These are phyloP conservation scores for Oryza brachyantha DNA, from an alignment of 176 grass and related monocot genomes.

Conservation along the genomic window DNA sequence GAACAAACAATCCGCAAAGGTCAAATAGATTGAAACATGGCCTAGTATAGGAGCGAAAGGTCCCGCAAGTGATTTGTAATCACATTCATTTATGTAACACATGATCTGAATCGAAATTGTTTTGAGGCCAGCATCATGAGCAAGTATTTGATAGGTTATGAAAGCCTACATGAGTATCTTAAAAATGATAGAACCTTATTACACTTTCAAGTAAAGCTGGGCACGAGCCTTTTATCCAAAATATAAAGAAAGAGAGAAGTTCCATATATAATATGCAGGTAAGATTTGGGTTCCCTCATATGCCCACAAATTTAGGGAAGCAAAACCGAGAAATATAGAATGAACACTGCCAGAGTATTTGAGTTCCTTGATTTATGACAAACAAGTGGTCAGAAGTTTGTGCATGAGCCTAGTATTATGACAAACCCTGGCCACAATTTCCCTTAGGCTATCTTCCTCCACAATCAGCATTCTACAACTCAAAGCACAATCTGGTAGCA, in stretches of 20 bases:
- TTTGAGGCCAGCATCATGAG: background rate
- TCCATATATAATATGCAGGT: background rate
- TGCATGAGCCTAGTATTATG: background rate
- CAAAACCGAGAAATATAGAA: background rate
- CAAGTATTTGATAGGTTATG: slow-evolving; percentile 5
- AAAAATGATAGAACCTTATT: too few species aligned
- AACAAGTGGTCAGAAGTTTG: background rate
- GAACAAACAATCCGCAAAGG: background rate
- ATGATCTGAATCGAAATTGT: background rate
- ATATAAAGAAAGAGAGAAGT: too few species aligned
- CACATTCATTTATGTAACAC: background rate
- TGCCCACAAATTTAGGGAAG: background rate
- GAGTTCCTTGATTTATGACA: background rate
- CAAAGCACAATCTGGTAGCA: slow-evolving; percentile 1
- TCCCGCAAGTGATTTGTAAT: background rate
- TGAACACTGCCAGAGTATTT: background rate
- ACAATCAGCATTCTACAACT: background rate
- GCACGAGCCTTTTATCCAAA: background rate
- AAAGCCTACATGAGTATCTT: background rate
- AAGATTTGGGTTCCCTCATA: slow-evolving; percentile 1
- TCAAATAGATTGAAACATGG: background rate
- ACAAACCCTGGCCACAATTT: background rate
- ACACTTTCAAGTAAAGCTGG: too few species aligned
- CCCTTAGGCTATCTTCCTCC: background rate
- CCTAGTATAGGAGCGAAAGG: background rate